A percentile compares a stretch with the other conserved stretches of the same genome.
Conservation (phyloP, 495 filamentous ascomycete genomes). For the Podospora pseudopauciseta region DNA sequence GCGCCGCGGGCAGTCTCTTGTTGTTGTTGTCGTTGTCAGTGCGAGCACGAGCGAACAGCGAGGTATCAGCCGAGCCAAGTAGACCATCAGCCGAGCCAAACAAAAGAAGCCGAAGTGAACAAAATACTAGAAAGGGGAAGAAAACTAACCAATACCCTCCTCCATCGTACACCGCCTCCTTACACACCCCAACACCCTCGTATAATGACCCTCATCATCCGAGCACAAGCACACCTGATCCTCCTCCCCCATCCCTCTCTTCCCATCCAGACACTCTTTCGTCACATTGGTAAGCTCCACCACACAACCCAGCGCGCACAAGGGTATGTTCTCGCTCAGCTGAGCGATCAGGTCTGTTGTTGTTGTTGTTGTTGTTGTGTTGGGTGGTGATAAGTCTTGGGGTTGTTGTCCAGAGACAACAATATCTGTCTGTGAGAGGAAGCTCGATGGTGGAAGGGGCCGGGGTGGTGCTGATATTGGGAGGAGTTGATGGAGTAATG, state of each 20-base stretch:
- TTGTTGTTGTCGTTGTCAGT: conserved; percentile 1
- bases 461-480: neutral
- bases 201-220: conserved; percentile 5
- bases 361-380: neutral
- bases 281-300: neutral
- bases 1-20: conserved; percentile 22
- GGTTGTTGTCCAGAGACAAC: no score
- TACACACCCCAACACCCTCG: conserved; percentile 7
- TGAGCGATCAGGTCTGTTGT: neutral
- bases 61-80: neutral
- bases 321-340: neutral
- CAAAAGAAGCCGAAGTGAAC: neutral
- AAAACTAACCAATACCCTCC: conserved; percentile 11
- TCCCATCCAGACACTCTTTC: neutral
- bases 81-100: neutral
- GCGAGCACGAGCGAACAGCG: neutral
- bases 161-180: conserved; percentile 1
- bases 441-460: no score
- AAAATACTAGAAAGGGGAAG: neutral
- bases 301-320: neutral
- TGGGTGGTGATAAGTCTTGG: no score
- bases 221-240: conserved; percentile 3
- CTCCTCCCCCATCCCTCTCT: neutral
- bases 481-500: no score
- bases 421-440: no score